Percentiles rank a stretch among this genome's conserved stretches.
Conservation (phyloP, 768 basidiomycete genomes). For the Tricholomella constricta region DNA sequence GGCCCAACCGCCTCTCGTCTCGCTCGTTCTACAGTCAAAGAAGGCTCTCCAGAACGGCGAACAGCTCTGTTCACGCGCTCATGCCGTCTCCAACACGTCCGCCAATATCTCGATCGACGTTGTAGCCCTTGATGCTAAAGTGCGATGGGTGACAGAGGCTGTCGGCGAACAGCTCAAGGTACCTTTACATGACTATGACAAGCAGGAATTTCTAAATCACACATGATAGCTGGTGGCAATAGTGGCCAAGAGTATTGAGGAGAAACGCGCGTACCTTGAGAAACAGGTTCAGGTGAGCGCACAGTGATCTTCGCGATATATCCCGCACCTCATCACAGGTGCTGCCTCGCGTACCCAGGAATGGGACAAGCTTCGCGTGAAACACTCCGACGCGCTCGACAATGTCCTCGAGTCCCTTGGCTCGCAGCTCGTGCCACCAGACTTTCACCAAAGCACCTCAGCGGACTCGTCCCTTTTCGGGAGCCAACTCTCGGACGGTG, state of each 20-base stretch:
- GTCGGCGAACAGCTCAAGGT: slow-evolving; percentile 80
- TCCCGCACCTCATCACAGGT: background rate
- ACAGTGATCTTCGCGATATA: no score
- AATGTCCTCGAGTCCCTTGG: slow-evolving; percentile 71
- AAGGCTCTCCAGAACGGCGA: slow-evolving; percentile 80
- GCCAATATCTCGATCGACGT: slow-evolving; percentile 70
- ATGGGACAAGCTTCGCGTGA: slow-evolving; percentile 68
- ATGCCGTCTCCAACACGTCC: slow-evolving; percentile 62
- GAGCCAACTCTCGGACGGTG: slow-evolving; percentile 62
- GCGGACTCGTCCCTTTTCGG: slow-evolving; percentile 79
- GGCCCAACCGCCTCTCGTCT: slow-evolving; percentile 66
- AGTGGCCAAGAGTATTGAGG: slow-evolving; percentile 75
- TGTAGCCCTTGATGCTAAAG: slow-evolving; percentile 77
- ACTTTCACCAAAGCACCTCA: slow-evolving; percentile 64
- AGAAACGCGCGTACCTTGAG: slow-evolving; percentile 62
- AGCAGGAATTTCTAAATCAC: background rate
- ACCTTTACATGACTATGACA: slow-evolving; percentile 8
- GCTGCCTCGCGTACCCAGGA: slow-evolving; percentile 41
- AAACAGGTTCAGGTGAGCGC: slow-evolving; percentile 61
- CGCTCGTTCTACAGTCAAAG: slow-evolving; percentile 80
- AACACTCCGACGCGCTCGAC: slow-evolving; percentile 66
- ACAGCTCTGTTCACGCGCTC: slow-evolving; percentile 70
- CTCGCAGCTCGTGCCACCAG: slow-evolving; percentile 72
- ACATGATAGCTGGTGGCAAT: slow-evolving; percentile 62
- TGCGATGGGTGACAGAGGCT: slow-evolving; percentile 75